A percentile compares a stretch with the other conserved stretches of the same genome.
Conservation (phyloP, 495 filamentous ascomycete species). For the Aspergillus indologenus region DNA sequence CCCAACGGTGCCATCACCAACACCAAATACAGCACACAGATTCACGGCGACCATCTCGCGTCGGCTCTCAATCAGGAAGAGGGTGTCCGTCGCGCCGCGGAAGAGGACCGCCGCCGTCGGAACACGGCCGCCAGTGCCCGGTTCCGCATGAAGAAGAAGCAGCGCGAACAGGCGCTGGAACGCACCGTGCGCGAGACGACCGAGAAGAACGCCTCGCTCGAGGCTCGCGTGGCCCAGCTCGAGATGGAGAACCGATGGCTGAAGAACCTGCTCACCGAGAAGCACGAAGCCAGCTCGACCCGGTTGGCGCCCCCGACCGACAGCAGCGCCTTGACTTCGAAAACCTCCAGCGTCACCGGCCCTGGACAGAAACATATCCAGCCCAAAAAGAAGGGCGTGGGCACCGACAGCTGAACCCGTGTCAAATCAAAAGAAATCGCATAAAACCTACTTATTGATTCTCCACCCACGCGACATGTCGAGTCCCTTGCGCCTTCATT, state of each 20-base stretch:
- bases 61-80: slow-evolving; percentile 41
- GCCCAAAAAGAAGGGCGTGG: slow-evolving; percentile 49
- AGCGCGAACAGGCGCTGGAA: slow-evolving; percentile 92
- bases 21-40: slow-evolving; percentile 47
- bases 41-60: slow-evolving; percentile 43
- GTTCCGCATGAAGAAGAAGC: slow-evolving; percentile 99
- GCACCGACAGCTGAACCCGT: slow-evolving; percentile 34
- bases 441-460: slow-evolving; percentile 12
- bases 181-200: slow-evolving; percentile 84
- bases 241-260: slow-evolving; percentile 98
- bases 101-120: slow-evolving; percentile 94
- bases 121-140: slow-evolving; percentile 94
- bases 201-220: slow-evolving; percentile 75
- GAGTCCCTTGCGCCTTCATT: background rate
- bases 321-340: slow-evolving; percentile 24
- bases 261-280: slow-evolving; percentile 89
- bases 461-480: slow-evolving; percentile 7
- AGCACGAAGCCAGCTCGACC: slow-evolving; percentile 54
- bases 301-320: slow-evolving; percentile 32
- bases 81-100: slow-evolving; percentile 70
- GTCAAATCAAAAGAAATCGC: slow-evolving; percentile 23
- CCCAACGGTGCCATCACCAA: slow-evolving; percentile 46
- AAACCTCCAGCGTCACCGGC: slow-evolving; percentile 22
- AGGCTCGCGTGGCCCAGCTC: slow-evolving; percentile 77
- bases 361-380: slow-evolving; percentile 46